Evolutionary conservation across 73 alveolate genomes (phyloP).

Genomic region (Stentor roeselii): DNA sequence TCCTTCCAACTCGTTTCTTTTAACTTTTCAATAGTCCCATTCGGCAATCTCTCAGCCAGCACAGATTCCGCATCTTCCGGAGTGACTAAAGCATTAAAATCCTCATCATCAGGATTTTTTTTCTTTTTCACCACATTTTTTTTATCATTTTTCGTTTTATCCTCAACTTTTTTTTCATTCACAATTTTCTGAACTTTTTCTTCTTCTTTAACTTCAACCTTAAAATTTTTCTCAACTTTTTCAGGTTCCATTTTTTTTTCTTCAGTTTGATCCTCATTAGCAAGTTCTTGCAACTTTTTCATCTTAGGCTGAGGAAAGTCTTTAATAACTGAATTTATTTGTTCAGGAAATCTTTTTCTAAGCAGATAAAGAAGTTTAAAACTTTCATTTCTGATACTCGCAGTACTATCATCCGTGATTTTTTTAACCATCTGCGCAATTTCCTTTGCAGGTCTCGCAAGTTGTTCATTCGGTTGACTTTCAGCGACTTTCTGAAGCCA

Average conservation of each 20-base stretch:
- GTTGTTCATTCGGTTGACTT: not conserved
- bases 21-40: slow-evolving; percentile 22
- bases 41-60: slow-evolving; percentile 25
- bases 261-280: not conserved
- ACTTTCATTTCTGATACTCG: slow-evolving; percentile 19
- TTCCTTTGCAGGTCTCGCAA: not conserved
- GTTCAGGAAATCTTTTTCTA: not conserved
- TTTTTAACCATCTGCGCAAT: not conserved
- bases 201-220: not conserved
- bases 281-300: not conserved
- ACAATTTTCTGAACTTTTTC: not conserved
- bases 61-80: slow-evolving; percentile 58
- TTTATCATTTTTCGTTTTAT: not conserved
- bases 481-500: not conserved
- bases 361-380: not conserved
- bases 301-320: slow-evolving; percentile 9
- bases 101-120: slow-evolving; percentile 45
- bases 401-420: slow-evolving; percentile 23
- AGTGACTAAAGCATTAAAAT: slow-evolving; percentile 44
- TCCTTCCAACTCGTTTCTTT: slow-evolving; percentile 66
- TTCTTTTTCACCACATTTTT: not conserved
- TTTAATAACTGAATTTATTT: not conserved
- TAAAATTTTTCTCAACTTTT: not conserved
- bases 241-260: not conserved
- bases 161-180: not conserved